Base-by-base conservation (phyloP, 805 yeast species). In the Maudiozyma pseudohumilis region DNA sequence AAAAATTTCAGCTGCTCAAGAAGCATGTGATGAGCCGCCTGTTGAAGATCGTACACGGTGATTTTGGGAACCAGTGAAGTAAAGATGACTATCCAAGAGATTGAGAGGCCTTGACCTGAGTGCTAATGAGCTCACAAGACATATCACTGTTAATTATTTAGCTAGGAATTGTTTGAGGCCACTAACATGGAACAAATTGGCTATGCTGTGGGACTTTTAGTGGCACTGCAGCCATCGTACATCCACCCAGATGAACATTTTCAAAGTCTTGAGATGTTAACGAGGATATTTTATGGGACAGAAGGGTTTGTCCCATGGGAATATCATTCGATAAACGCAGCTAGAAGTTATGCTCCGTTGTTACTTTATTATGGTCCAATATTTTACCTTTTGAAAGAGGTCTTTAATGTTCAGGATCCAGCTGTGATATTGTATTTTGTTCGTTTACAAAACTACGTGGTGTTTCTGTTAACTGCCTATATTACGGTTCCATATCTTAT, bases 161-260 rank as follows among this genome's bases (percentile, higher is more conserved):
- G n/a, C n/a, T n/a, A n/a, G n/a, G n/a, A n/a, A n/a, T n/a, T n/a
- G n/a, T n/a, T n/a, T n/a, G n/a, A n/a, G n/a, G n/a, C n/a, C n/a
- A n/a, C 11, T 23, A 11, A 11, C 11, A 23, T 23, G 11, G 11
- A 23, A 11, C 25, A 23, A 11, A 15, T 23, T 11, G 33, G 32
- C 13, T 35, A 20, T 32, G 36, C 26, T 1, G 36, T 52, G 2
- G 54, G 59, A n/a, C 60, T 80, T 17, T 61, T 71, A 19, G 63
- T 85, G 32, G 77, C 82, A 0, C 54, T 82, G 2, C 75, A 80
- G 39, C 70, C 80, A 22, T 84, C 96, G 0, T 92, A 94, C 54
- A 77, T 92, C 34, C 99, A 94, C 48, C 99, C 99, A 0, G 99
- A 92, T 65, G 99, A 92, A 62, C 96, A 88, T 56, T 84, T 85